phyloP scores from a whole-genome alignment of 192 early-diverging fungal genomes.

The Coemansia sp. region DNA sequence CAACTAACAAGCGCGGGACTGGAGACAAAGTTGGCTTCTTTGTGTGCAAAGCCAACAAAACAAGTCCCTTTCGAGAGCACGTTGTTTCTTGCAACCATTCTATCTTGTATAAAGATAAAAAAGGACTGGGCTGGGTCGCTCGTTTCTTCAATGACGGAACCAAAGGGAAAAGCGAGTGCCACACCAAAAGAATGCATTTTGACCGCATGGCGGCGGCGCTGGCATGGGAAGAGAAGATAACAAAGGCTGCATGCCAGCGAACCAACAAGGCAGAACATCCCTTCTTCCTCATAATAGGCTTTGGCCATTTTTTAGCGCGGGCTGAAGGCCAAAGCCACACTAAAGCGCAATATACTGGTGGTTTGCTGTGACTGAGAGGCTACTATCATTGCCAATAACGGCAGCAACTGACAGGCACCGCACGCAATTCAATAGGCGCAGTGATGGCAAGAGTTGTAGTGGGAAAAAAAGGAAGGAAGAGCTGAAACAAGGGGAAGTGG shows the following conservation, averaged over 20 bases:
- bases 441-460: too few species aligned
- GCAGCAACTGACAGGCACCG: neutral
- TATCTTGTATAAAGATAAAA: neutral
- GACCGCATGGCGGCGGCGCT: neutral
- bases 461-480: neutral
- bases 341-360: neutral
- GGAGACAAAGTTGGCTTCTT: neutral
- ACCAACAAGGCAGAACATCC: neutral
- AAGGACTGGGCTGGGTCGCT: neutral
- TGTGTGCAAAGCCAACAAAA: neutral
- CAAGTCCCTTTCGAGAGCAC: neutral
- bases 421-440: too few species aligned
- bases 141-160: neutral
- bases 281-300: neutral
- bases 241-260: neutral
- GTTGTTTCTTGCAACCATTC: conserved; percentile 1
- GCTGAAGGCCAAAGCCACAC: neutral
- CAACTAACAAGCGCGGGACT: neutral
- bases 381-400: neutral
- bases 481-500: too few species aligned
- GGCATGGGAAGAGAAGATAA: neutral
- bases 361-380: neutral
- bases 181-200: neutral
- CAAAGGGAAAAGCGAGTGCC: neutral
- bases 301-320: neutral